Evolutionary conservation across 2,329 filamentous ascomycete genomes (phyloP).

Genomic region (Pseudocercospora cruenta): DNA sequence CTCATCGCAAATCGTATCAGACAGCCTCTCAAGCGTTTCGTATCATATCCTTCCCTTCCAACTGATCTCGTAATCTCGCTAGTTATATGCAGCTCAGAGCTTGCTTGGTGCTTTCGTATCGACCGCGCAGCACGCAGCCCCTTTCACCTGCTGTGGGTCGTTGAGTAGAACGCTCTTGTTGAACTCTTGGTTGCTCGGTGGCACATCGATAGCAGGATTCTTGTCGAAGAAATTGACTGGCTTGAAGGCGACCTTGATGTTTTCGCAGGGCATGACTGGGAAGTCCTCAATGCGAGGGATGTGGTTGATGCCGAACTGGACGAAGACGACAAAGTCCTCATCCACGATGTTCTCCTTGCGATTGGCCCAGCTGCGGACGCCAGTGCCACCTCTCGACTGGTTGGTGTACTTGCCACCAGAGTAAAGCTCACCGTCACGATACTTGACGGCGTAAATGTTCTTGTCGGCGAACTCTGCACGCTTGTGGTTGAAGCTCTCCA

Average conservation of each 20-base stretch:
- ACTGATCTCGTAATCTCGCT: not conserved
- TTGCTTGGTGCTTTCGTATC: constrained; percentile 15
- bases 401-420: constrained; percentile 54
- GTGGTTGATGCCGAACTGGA: constrained; percentile 64
- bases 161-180: constrained; percentile 45
- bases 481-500: constrained; percentile 49
- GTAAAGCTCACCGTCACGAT: constrained; percentile 56
- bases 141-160: not conserved
- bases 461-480: constrained; percentile 55
- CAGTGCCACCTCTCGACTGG: constrained; percentile 50
- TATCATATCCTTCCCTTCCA: not conserved
- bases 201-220: constrained; percentile 59
- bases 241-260: constrained; percentile 52
- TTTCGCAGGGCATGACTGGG: constrained; percentile 56
- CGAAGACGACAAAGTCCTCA: constrained; percentile 60
- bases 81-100: not conserved
- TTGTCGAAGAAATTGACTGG: constrained; percentile 58
- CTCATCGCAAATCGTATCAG: not conserved
- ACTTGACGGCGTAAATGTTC: constrained; percentile 59
- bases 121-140: constrained; percentile 10
- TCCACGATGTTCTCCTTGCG: constrained; percentile 56
- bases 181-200: constrained; percentile 47
- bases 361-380: constrained; percentile 53
- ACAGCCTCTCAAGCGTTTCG: not conserved
- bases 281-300: constrained; percentile 57